Percentiles rank a stretch among this genome's conserved stretches.
These are phyloP conservation scores for Exophiala spinifera DNA, from an alignment of 2,329 filamentous ascomycete species.

Conservation along the genomic window DNA sequence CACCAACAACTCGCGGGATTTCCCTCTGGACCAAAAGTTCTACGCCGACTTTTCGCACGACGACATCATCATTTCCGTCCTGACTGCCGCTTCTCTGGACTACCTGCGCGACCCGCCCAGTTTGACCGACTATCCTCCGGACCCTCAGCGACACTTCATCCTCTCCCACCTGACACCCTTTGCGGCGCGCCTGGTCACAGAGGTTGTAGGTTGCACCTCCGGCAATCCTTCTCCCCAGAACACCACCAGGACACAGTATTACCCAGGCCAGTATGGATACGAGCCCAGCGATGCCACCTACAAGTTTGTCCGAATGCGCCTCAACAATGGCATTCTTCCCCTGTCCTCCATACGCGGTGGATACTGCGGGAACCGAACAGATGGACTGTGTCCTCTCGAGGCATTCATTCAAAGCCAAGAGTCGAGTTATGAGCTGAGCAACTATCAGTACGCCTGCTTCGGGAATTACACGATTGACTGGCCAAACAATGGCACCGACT, in stretches of 20 bases:
- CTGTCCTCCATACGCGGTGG: constrained; percentile 49
- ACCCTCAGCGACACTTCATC: constrained; percentile 45
- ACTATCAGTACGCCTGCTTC: constrained; percentile 50
- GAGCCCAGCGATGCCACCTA: constrained; percentile 39
- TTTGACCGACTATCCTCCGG: constrained; percentile 38
- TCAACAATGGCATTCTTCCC: constrained; percentile 51
- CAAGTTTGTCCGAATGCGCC: constrained; percentile 51
- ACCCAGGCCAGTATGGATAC: constrained; percentile 47
- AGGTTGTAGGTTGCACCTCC: constrained; percentile 52
- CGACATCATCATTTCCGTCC: constrained; percentile 50
- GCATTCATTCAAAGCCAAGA: constrained; percentile 44
- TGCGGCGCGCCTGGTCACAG: constrained; percentile 53
- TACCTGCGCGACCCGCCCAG: constrained; percentile 51
- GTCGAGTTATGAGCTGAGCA: constrained; percentile 39
- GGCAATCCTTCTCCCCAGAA: constrained; percentile 39
- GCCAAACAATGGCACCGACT: constrained; percentile 41
- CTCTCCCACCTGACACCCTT: constrained; percentile 55
- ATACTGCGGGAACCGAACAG: constrained; percentile 41
- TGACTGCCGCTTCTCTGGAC: constrained; percentile 54
- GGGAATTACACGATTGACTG: constrained; percentile 46
- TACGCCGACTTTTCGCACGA: constrained; percentile 56
- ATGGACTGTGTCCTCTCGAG: constrained; percentile 46
- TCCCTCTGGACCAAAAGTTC: constrained; percentile 49
- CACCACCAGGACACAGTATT: constrained; percentile 39
- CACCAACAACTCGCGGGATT: constrained; percentile 45